Evolutionary conservation across 106 monocot genomes (phyloP).

Genomic region (Phalaenopsis aphrodite): DNA sequence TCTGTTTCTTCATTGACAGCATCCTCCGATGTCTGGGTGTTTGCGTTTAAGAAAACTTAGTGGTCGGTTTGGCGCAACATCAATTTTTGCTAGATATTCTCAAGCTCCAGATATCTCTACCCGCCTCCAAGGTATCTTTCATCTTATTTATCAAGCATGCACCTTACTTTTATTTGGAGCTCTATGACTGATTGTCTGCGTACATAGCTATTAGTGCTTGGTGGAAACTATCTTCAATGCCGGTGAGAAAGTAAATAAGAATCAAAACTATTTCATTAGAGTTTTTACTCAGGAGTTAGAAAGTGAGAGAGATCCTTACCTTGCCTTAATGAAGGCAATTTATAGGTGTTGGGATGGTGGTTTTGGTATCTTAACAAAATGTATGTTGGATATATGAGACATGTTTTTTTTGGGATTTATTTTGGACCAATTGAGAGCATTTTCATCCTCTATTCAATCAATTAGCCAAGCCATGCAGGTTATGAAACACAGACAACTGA

Average conservation of each 20-base stretch:
- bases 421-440: background rate
- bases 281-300: background rate
- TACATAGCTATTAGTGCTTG: background rate
- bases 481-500: too few species aligned
- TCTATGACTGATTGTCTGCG: background rate
- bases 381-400: background rate
- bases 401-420: background rate
- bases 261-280: background rate
- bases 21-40: background rate
- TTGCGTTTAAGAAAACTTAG: background rate
- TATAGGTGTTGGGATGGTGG: background rate
- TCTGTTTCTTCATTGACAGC: background rate
- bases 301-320: background rate
- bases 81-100: constrained; percentile 44
- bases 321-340: background rate
- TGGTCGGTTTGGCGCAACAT: background rate
- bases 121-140: constrained; percentile 52
- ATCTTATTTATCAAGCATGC: background rate
- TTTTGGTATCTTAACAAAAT: background rate
- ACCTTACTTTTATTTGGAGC: background rate
- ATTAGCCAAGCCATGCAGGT: too few species aligned
- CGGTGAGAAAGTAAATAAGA: background rate
- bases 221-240: background rate
- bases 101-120: constrained; percentile 46
- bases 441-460: background rate